A percentile compares a stretch with the other conserved stretches of the same genome.
These are phyloP conservation scores for Dillenia suffruticosa DNA, from an alignment of 164 flowering plant genomes.

Conservation along the genomic window DNA sequence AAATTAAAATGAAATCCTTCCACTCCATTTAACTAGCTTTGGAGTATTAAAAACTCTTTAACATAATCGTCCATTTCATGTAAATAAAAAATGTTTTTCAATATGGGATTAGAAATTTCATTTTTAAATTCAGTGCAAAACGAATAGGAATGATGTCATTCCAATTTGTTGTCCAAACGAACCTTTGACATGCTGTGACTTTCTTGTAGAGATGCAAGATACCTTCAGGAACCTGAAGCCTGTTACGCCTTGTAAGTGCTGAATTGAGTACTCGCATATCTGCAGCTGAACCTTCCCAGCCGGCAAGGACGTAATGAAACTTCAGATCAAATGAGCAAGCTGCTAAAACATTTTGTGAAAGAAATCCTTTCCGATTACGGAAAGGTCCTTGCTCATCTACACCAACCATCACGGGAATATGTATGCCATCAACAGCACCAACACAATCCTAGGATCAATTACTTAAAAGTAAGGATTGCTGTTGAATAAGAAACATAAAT, in stretches of 20 bases:
- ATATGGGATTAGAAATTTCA: no score
- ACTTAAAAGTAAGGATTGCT: background rate
- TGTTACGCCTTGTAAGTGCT: constrained; percentile 52
- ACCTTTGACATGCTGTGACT: background rate
- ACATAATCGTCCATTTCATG: no score
- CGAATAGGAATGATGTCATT: no score
- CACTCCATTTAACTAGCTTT: background rate
- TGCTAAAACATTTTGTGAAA: constrained; percentile 58
- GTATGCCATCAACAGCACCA: constrained; percentile 57
- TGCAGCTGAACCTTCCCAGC: constrained; percentile 77
- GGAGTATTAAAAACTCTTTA: no score
- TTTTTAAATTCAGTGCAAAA: no score
- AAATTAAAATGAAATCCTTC: background rate
- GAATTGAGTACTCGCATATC: constrained; percentile 47
- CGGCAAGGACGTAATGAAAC: constrained; percentile 63
- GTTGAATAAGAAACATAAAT: background rate
- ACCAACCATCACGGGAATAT: constrained; percentile 58
- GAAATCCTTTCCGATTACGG: constrained; percentile 44
- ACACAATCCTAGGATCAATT: constrained; percentile 44
- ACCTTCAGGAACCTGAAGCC: constrained; percentile 53
- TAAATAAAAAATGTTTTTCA: no score
- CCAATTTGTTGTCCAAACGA: no score
- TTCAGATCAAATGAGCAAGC: constrained; percentile 61
- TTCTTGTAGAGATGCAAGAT: constrained; percentile 1
- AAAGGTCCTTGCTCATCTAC: constrained; percentile 65